Conservation (phyloP, 495 filamentous ascomycete species). For the Entonaema liquescens region DNA sequence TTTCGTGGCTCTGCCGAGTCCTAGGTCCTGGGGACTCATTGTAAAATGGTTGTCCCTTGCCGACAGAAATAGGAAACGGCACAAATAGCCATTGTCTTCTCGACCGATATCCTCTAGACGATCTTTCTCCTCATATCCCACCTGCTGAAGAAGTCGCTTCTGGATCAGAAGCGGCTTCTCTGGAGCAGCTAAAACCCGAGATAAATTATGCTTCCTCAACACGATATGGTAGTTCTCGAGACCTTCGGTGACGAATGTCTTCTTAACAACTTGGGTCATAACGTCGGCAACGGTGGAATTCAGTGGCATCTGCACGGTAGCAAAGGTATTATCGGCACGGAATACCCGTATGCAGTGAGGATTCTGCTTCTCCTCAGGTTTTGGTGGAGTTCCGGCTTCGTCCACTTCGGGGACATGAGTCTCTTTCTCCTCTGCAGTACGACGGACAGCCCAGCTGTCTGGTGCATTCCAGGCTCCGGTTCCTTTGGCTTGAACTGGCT, state of each 20-base stretch:
- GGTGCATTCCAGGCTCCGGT: slow-evolving; percentile 81
- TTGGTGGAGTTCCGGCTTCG: slow-evolving; percentile 66
- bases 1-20: slow-evolving; percentile 79
- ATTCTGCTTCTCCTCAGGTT: slow-evolving; percentile 69
- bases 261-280: slow-evolving; percentile 82
- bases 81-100: slow-evolving; percentile 96
- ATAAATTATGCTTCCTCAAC: slow-evolving; percentile 90
- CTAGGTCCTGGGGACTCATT: slow-evolving; percentile 69
- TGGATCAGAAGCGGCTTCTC: slow-evolving; percentile 93
- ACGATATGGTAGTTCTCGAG: slow-evolving; percentile 95
- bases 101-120: slow-evolving; percentile 93
- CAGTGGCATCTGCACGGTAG: slow-evolving; percentile 81
- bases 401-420: slow-evolving; percentile 62
- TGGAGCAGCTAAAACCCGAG: slow-evolving; percentile 75
- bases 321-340: slow-evolving; percentile 90
- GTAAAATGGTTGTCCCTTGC: slow-evolving; percentile 83
- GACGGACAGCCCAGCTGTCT: slow-evolving; percentile 91
- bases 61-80: slow-evolving; percentile 92
- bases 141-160: slow-evolving; percentile 89
- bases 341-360: slow-evolving; percentile 96
- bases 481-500: slow-evolving; percentile 48
- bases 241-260: slow-evolving; percentile 89
- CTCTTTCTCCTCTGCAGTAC: slow-evolving; percentile 65
- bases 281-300: slow-evolving; percentile 87
- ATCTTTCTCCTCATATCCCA: slow-evolving; percentile 88